Evolutionary conservation across 352 stramenopile species (phyloP).

Genomic region (Globisporangium viniferum): DNA sequence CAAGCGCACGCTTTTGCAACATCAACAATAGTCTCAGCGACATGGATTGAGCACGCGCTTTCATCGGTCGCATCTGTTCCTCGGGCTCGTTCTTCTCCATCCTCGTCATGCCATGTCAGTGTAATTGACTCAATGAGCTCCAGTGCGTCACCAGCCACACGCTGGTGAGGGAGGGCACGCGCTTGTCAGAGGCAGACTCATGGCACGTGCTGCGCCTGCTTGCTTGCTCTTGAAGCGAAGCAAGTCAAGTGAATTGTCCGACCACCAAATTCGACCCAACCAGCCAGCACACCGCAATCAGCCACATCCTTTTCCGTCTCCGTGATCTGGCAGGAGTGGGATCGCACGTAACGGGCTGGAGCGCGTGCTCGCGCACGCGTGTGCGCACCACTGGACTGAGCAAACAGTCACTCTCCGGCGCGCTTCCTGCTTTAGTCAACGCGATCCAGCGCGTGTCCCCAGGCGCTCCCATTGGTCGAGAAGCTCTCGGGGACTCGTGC

Average conservation of each 20-base stretch:
- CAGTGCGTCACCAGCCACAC: background rate
- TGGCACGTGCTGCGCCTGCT: background rate
- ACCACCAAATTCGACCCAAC: background rate
- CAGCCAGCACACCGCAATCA: constrained; percentile 1
- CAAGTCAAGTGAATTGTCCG: background rate
- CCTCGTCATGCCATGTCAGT: background rate
- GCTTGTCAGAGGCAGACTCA: background rate
- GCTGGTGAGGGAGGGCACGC: background rate
- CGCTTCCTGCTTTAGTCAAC: background rate
- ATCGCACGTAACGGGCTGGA: background rate
- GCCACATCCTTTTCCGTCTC: background rate
- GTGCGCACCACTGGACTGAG: constrained; percentile 2
- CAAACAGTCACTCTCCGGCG: background rate
- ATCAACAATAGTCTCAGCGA: background rate
- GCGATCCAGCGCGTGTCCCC: background rate
- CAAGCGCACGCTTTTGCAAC: background rate
- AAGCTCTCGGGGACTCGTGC: background rate
- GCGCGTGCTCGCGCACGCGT: background rate
- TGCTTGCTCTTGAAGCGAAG: background rate
- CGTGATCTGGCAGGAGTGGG: background rate
- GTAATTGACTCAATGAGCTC: background rate
- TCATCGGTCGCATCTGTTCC: background rate
- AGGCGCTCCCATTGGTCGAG: background rate
- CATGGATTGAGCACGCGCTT: background rate
- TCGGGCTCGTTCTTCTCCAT: background rate